Evolutionary conservation across 306 rosid genomes (phyloP).

Genomic region (Oemleria cerasiformis): DNA sequence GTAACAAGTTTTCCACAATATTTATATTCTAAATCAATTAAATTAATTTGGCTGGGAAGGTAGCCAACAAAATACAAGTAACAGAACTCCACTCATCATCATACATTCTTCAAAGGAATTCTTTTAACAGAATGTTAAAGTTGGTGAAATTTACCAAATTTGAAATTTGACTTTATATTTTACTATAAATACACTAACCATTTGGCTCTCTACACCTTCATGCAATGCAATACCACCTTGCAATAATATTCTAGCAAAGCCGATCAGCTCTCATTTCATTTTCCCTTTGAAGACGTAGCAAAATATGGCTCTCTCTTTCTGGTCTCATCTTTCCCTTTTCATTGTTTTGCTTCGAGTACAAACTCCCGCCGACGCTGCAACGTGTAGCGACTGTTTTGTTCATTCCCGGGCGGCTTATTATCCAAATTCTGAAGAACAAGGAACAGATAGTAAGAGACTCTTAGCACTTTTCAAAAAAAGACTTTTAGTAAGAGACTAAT

Average conservation of each 20-base stretch:
- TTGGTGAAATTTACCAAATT: slow-evolving; percentile 26
- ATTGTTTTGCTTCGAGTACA: slow-evolving; percentile 54
- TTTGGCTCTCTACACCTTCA: slow-evolving; percentile 17
- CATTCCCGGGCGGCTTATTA: slow-evolving; percentile 80
- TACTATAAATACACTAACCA: slow-evolving; percentile 48
- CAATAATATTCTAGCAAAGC: background rate
- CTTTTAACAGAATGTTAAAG: slow-evolving; percentile 36
- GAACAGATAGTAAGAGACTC: slow-evolving; percentile 66
- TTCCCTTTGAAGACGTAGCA: background rate
- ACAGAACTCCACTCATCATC: slow-evolving; percentile 6
- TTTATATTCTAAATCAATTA: background rate
- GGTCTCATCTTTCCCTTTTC: slow-evolving; percentile 33
- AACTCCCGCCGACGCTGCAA: slow-evolving; percentile 47
- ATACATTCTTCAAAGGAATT: background rate
- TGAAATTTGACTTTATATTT: slow-evolving; percentile 15
- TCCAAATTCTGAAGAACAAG: slow-evolving; percentile 68
- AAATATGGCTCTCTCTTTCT: slow-evolving; percentile 48
- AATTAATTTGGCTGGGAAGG: slow-evolving; percentile 15
- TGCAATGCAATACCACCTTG: slow-evolving; percentile 24
- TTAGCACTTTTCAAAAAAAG: background rate
- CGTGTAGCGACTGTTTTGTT: slow-evolving; percentile 55
- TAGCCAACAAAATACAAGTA: slow-evolving; percentile 12
- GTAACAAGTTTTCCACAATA: background rate
- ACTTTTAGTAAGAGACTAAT: background rate
- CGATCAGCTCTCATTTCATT: slow-evolving; percentile 13